Base-by-base conservation (phyloP, 208 protist genomes). In the Crithidia mellificae region DNA sequence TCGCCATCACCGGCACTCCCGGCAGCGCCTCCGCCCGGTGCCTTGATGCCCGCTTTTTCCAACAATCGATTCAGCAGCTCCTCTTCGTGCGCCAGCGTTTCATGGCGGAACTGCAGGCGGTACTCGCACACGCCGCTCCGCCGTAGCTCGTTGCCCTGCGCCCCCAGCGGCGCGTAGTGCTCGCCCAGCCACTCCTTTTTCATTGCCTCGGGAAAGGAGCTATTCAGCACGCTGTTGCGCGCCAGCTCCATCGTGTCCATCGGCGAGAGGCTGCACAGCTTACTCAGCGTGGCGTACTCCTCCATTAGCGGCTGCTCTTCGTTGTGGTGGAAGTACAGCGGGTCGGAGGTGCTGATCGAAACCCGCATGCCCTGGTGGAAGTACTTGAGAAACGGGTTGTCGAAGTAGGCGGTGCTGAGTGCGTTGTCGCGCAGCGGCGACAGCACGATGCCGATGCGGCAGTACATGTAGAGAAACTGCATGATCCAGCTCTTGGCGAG, bases 381-480 rank as follows among this genome's bases (percentile, higher is more conserved):
- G 72, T 98, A 96, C 14, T 47, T 44, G 11, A 68, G 74, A 41
- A 99, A 96, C 24, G 98, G 98, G 77, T 98, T 96, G 54, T 96
- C 85, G 65, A 99, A 98, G 27, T 80, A 68, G 2, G 98, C 79
- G 41, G 97, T 98, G 62, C 98, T 98, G 27, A 99, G 85, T 15
- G 82, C 85, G 85, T 98, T 98, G 70, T 98, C 98, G 63, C 81
- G 90, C 2, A 99, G 72, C 9, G 99, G 99, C 44, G 94, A 98
- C 80, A 99, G 93, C 25, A 93, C 85, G 22, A 99, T 77, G 14
- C 97, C 97, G 55, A 99, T 91, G 69, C 98, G 94, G n/a, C 84
- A 66, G 3, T 99, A 61, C 41, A 98, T 99, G 74, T 97, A 99
- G 19, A 99, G 85, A 75, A 99, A 99, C 87, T 99, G 94, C 49